Conservation (phyloP, 1,284 basidiomycete genomes). For the Uromyces viciae-fabae region DNA sequence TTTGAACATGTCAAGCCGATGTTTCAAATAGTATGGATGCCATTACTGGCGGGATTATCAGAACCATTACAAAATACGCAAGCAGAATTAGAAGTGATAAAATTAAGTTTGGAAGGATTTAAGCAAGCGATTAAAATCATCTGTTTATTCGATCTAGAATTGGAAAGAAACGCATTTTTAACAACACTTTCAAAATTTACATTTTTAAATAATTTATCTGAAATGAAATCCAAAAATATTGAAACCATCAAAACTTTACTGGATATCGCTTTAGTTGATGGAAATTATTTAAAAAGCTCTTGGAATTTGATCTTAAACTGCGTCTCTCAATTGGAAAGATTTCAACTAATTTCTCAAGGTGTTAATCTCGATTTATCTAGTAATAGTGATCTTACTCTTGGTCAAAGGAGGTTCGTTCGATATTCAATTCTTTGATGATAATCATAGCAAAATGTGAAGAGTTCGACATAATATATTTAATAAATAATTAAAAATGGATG, state of each 20-base stretch:
- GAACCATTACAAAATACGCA: slow-evolving; percentile 74
- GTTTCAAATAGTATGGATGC: slow-evolving; percentile 98
- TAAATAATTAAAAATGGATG: too few relatives aligned
- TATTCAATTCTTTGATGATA: not conserved
- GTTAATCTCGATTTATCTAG: slow-evolving; percentile 35
- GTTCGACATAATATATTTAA: too few relatives aligned
- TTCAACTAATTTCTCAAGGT: slow-evolving; percentile 88
- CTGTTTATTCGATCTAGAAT: slow-evolving; percentile 89
- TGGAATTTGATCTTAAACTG: slow-evolving; percentile 93
- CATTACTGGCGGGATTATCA: slow-evolving; percentile 86
- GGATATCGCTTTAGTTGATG: slow-evolving; percentile 87
- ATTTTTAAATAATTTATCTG: slow-evolving; percentile 88
- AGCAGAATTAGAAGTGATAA: slow-evolving; percentile 75
- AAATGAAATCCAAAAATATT: slow-evolving; percentile 98
- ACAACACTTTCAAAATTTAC: slow-evolving; percentile 97
- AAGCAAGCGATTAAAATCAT: slow-evolving; percentile 86
- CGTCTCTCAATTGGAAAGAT: slow-evolving; percentile 92
- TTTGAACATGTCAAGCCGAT: slow-evolving; percentile 91
- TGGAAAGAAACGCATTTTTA: slow-evolving; percentile 92
- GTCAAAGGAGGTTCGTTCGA: slow-evolving; percentile 7
- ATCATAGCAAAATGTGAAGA: not conserved
- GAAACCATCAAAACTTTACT: slow-evolving; percentile 91
- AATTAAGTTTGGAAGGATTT: slow-evolving; percentile 89
- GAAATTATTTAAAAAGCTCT: slow-evolving; percentile 86
- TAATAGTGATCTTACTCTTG: not conserved